These are phyloP conservation scores for Cladophialophora bantiana DNA, from an alignment of 2,329 filamentous ascomycete species.

Conservation along the genomic window DNA sequence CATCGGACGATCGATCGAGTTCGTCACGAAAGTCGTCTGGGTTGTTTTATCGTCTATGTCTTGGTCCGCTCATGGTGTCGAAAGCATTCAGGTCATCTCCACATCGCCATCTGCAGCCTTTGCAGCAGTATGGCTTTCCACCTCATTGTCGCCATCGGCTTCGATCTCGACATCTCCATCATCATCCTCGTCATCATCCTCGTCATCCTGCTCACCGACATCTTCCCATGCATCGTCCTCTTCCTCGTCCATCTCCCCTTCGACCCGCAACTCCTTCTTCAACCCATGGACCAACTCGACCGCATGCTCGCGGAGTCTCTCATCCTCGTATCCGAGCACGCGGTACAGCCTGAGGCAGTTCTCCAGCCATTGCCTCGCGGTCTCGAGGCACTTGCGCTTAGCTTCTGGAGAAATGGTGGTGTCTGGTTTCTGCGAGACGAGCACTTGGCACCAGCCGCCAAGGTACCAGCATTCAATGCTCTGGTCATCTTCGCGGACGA, in stretches of 20 bases:
- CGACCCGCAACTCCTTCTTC: constrained; percentile 68
- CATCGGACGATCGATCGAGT: not conserved
- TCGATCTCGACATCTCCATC: constrained; percentile 36
- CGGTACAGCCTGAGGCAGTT: constrained; percentile 82
- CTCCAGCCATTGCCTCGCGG: constrained; percentile 75
- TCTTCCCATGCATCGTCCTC: constrained; percentile 61
- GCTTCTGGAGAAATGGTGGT: constrained; percentile 45
- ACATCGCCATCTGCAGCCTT: constrained; percentile 34
- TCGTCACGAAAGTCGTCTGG: not conserved
- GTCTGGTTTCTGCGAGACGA: constrained; percentile 62
- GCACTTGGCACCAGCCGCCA: constrained; percentile 89
- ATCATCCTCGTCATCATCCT: constrained; percentile 42
- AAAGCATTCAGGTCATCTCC: constrained; percentile 28
- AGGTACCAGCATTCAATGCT: constrained; percentile 98
- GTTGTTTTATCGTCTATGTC: not conserved
- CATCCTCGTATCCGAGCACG: constrained; percentile 74
- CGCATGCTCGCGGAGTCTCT: constrained; percentile 53
- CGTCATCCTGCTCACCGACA: constrained; percentile 62
- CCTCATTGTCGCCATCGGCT: constrained; percentile 46
- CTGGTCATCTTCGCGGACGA: constrained; percentile 87
- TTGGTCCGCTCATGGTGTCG: not conserved
- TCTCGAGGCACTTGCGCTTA: constrained; percentile 53
- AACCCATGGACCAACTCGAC: constrained; percentile 59
- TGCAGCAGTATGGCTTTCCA: constrained; percentile 53
- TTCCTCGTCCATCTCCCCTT: constrained; percentile 64